phyloP scores from a whole-genome alignment of 2,329 filamentous ascomycete species.

The Cercospora brassicicola region DNA sequence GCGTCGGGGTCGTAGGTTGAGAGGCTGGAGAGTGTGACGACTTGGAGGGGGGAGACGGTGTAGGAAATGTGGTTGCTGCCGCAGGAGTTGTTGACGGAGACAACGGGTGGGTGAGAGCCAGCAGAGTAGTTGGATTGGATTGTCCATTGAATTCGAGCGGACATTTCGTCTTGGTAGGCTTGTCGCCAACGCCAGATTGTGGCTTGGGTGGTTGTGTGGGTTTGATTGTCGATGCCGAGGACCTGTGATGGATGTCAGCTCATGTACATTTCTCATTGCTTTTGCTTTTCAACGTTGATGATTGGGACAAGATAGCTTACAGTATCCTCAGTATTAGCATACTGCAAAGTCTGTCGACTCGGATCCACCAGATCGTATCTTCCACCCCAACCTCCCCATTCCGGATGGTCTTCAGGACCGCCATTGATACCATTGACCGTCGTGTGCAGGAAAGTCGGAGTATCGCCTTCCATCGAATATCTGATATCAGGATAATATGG shows the following conservation, averaged over 20 bases:
- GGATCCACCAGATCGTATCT: constrained; percentile 40
- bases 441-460: constrained; percentile 53
- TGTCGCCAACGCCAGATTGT: constrained; percentile 49
- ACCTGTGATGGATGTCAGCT: too few relatives aligned
- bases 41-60: constrained; percentile 1
- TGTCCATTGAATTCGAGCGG: constrained; percentile 47
- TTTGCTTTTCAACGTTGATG: too few relatives aligned
- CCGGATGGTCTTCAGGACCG: constrained; percentile 45
- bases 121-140: neutral
- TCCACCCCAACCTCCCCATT: constrained; percentile 54
- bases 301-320: neutral
- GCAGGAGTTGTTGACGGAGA: constrained; percentile 2
- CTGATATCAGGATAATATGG: constrained; percentile 47
- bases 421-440: constrained; percentile 51
- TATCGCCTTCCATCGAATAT: constrained; percentile 57
- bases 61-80: neutral
- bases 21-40: constrained; percentile 1
- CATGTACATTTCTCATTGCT: too few relatives aligned
- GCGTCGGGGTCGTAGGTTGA: constrained; percentile 8
- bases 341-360: constrained; percentile 3
- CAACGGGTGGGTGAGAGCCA: constrained; percentile 10
- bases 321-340: constrained; percentile 4
- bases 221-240: constrained; percentile 36
- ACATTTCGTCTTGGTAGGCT: constrained; percentile 48
- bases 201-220: constrained; percentile 46